Evolutionary conservation across 352 stramenopile species (phyloP), one percentile per base, ranked within the genome.

Genomic region (Pythium phragmitis): DNA sequence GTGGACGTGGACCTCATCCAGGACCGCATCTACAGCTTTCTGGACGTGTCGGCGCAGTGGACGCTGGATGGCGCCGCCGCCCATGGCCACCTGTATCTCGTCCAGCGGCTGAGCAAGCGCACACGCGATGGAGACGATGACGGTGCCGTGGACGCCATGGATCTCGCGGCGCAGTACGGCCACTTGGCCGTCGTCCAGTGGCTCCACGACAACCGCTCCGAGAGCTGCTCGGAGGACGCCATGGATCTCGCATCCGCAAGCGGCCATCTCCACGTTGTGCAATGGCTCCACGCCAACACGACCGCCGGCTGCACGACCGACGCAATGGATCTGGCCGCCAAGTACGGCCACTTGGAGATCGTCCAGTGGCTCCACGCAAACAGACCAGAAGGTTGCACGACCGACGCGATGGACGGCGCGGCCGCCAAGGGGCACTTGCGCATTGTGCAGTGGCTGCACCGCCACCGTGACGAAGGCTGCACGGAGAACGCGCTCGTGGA

Each of bases 121-220:
- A 63, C 46, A 7, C 47, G 12, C 8, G 46, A 57, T 1, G 65
- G 28, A 4, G 37, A 48, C 39, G 39, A 46, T 12, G 17, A 46
- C 39, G 17, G 8, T 2, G 60, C 46, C 17, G 46, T 34, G 26
- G 46, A 52, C 26, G 46, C 46, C n/a, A 52, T 52, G 46, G 46
- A 52, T n/a, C 21, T 52, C 11, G 46, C 46, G 46, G 46, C 46
- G 7, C 11, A 52, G 26, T 16, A 52, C 17, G 46, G 46, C 19
- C 46, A 52, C 26, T n/a, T 52, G n/a, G 46, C 19, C 8, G 50
- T 84, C 28, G 74, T 87, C 9, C 63, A 86, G 67, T 91, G 82
- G 82, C 60, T 89, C 19, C 77, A 89, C 57, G 47, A 67, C 26
- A 62, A 90, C 57, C 77, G 80, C 19, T 68, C 30, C 4, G 82